Evolutionary conservation across 1,139 yeast genomes (phyloP), one percentile per base, ranked within the genome.

Genomic region (Nakaseomyces nivariensis): DNA sequence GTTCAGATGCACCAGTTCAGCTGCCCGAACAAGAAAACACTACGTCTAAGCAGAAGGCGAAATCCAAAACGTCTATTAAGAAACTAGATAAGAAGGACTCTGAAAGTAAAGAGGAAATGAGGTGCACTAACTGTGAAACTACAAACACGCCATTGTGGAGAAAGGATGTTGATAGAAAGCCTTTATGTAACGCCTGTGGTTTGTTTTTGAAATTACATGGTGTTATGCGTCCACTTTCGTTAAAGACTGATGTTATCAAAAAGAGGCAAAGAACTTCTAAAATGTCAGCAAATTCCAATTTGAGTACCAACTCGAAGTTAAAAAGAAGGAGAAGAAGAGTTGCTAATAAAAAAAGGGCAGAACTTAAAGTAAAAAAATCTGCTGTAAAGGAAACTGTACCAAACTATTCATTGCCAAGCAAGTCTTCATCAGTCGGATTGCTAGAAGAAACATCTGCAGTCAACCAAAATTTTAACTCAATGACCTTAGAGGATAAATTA

Each of bases 81-180:
- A 38, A 38, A 17, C 4, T n/a, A 3, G 42, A 25, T 8, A 38
- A 38, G 31, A 25, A 38, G 3, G 42, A 38, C 1, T 25, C 29
- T 8, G 42, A 10, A 25, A 41, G 3, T 38, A 38, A 38, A 13
- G 44, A 53, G 37, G 58, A 55, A 24, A 58, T 58, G 4, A 56
- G 56, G 32, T 90, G 97, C 67, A 81, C 92, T 26, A 92, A 92
- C 69, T 90, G 98, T 68, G 82, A 84, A 60, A 90, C 98, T 0
- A 86, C 80, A 60, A 90, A 95, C 5, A 90, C 98, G 0, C 97
- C 98, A 1, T 72, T 92, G 42, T 90, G 97, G 97, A 77, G 98
- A 63, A 75, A 97, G 51, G 92, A 88, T 63, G 92, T 92, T 27
- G 85, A 85, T 27, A 97, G 97, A 7, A 88, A 87, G 60, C 95